Conservation (phyloP, 257 asterid genomes). For the Salvia splendens region DNA sequence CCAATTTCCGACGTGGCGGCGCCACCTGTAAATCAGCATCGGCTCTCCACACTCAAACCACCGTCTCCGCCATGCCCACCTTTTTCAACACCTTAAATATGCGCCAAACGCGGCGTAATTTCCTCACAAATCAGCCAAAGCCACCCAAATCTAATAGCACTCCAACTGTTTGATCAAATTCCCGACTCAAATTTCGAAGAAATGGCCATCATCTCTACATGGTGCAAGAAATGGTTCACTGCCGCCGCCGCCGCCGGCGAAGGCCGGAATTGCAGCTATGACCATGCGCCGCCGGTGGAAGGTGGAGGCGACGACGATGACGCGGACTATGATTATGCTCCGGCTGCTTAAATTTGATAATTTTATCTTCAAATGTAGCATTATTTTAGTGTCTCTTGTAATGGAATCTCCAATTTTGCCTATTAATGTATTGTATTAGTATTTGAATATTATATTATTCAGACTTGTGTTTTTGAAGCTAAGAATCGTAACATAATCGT, state of each 20-base stretch:
- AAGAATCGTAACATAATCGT: too few species aligned
- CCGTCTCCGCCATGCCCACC: constrained; percentile 16
- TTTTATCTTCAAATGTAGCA: too few species aligned
- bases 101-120: neutral
- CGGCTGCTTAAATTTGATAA: constrained; percentile 22
- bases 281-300: constrained; percentile 2
- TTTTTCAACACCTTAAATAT: constrained; percentile 10
- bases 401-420: too few species aligned
- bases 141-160: neutral
- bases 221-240: constrained; percentile 12
- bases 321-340: constrained; percentile 34
- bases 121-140: neutral
- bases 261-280: neutral
- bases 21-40: constrained; percentile 19
- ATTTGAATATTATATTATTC: too few species aligned
- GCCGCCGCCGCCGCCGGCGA: neutral
- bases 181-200: neutral
- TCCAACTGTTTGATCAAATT: constrained; percentile 3
- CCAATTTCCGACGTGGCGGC: constrained; percentile 15
- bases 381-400: too few species aligned
- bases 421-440: too few species aligned
- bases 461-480: too few species aligned
- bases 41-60: constrained; percentile 16
- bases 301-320: constrained; percentile 31
- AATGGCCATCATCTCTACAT: constrained; percentile 1